phyloP scores from a whole-genome alignment of 257 asterid genomes.

The Plectranthus barbatus region DNA sequence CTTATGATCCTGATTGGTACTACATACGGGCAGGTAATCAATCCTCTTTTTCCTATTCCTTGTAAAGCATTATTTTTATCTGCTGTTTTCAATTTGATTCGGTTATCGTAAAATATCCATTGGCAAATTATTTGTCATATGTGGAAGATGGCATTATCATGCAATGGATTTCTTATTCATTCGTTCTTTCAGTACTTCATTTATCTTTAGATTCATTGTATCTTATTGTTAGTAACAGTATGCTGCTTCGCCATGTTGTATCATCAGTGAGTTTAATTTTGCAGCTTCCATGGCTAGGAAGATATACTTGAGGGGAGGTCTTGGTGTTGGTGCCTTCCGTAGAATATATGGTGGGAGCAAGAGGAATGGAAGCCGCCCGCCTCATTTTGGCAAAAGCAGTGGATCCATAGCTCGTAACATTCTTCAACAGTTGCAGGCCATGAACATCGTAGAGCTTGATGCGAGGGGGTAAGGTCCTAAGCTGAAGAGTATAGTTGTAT shows the following conservation, averaged over 20 bases:
- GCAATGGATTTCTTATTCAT: no score
- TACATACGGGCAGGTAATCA: constrained; percentile 80
- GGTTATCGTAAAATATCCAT: no score
- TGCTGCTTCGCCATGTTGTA: no score
- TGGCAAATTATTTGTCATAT: no score
- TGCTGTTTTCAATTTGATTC: no score
- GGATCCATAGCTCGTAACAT: constrained; percentile 90
- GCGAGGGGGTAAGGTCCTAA: constrained; percentile 58
- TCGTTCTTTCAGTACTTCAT: no score
- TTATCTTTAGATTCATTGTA: not conserved
- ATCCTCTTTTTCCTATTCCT: not conserved
- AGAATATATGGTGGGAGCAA: constrained; percentile 97
- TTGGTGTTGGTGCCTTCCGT: constrained; percentile 80
- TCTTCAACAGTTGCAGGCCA: constrained; percentile 70
- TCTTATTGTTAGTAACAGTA: not conserved
- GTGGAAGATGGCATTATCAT: no score
- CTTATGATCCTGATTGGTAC: constrained; percentile 95
- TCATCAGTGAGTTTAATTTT: not conserved
- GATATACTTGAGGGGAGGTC: constrained; percentile 79
- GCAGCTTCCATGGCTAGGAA: constrained; percentile 96
- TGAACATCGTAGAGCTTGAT: constrained; percentile 68
- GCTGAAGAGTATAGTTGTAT: no score
- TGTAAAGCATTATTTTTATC: not conserved
- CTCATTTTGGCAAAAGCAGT: constrained; percentile 85
- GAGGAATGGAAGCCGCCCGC: constrained; percentile 90